phyloP scores from a whole-genome alignment of 768 basidiomycete genomes.

The Pisolithus orientalis region DNA sequence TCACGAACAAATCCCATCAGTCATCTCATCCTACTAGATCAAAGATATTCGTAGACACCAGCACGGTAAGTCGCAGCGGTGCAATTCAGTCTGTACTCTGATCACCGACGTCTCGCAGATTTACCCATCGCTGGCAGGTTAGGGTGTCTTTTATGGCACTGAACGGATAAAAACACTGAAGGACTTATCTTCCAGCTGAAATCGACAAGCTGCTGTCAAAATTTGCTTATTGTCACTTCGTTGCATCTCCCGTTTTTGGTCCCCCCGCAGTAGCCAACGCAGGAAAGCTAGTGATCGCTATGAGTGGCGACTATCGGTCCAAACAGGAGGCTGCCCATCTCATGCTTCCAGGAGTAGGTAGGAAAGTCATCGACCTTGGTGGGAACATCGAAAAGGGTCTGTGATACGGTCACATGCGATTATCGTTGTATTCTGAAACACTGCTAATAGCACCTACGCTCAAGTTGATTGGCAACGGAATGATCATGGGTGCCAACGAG shows the following conservation, averaged over 20 bases:
- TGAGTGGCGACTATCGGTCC: slow-evolving; percentile 76
- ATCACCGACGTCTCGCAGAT: slow-evolving; percentile 32
- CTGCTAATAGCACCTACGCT: slow-evolving; percentile 48
- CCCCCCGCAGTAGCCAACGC: slow-evolving; percentile 60
- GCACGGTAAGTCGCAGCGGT: slow-evolving; percentile 51
- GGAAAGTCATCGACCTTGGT: slow-evolving; percentile 76
- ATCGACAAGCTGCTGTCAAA: slow-evolving; percentile 62
- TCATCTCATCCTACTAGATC: slow-evolving; percentile 36
- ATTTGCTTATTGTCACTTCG: slow-evolving; percentile 53
- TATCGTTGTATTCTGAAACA: neutral
- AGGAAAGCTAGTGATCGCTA: slow-evolving; percentile 61
- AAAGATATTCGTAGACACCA: slow-evolving; percentile 83
- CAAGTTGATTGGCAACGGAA: slow-evolving; percentile 76
- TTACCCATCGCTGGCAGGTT: slow-evolving; percentile 49
- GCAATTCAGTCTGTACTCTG: neutral
- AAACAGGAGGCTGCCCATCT: slow-evolving; percentile 77
- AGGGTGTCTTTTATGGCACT: neutral
- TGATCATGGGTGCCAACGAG: slow-evolving; percentile 74
- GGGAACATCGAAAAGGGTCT: slow-evolving; percentile 78
- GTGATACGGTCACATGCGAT: neutral
- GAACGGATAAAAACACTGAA: neutral
- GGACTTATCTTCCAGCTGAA: slow-evolving; percentile 38
- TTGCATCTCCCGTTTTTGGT: slow-evolving; percentile 77
- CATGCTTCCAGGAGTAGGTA: slow-evolving; percentile 73
- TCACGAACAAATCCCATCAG: slow-evolving; percentile 21